phyloP scores from a whole-genome alignment of 2,329 filamentous ascomycete species.

The Fusarium abutilonis region DNA sequence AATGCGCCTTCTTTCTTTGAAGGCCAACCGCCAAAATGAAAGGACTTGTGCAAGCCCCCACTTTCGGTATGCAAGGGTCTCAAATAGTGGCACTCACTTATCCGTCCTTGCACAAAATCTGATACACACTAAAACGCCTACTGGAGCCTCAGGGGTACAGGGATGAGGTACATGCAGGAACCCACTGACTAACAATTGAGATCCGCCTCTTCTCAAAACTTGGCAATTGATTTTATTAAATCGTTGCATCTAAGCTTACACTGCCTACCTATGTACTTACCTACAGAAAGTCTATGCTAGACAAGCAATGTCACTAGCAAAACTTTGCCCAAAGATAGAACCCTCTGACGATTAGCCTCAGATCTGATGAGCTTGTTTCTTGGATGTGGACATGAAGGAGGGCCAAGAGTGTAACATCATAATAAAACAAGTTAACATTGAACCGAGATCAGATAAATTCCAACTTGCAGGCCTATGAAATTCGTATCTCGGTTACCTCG shows the following conservation, averaged over 20 bases:
- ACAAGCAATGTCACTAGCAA: constrained; percentile 16
- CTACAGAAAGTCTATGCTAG: constrained; percentile 13
- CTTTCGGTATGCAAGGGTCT: constrained; percentile 9
- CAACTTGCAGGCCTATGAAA: constrained; percentile 8
- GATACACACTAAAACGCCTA: constrained; percentile 25
- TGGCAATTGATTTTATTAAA: constrained; percentile 22
- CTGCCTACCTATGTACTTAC: constrained; percentile 1
- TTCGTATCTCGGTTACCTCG: constrained; percentile 26
- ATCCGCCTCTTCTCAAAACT: constrained; percentile 23
- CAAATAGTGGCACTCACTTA: not conserved
- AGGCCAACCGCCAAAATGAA: constrained; percentile 18
- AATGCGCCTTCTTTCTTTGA: constrained; percentile 28
- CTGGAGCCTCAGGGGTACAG: constrained; percentile 15
- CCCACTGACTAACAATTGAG: constrained; percentile 21
- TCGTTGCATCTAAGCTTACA: constrained; percentile 9
- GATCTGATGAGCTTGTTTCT: constrained; percentile 28
- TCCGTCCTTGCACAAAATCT: constrained; percentile 28
- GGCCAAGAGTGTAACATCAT: constrained; percentile 19
- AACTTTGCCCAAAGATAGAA: constrained; percentile 16
- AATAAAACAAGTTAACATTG: constrained; percentile 16
- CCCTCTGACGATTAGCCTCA: constrained; percentile 11
- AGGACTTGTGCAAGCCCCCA: constrained; percentile 27
- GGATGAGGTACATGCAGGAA: constrained; percentile 43
- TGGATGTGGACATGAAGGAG: constrained; percentile 22
- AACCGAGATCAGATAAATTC: constrained; percentile 34